Evolutionary conservation across 2,329 filamentous ascomycete species (phyloP), one percentile per base, ranked within the genome.

Genomic region (Trichoderma koningiopsis): DNA sequence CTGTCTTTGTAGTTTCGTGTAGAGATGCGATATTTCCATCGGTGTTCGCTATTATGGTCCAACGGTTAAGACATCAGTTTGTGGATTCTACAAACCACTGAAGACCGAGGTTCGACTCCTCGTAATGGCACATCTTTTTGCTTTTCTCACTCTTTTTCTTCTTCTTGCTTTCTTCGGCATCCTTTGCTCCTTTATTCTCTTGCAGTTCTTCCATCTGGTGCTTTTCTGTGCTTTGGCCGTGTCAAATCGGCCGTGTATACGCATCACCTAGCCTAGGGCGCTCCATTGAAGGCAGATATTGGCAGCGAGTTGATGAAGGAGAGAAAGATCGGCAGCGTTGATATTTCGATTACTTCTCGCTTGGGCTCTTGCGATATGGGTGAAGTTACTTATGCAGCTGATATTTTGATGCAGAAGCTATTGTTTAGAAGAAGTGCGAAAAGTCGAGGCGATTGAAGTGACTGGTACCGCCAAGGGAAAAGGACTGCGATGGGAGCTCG

Each of bases 1-100:
- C 19, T n/a, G 40, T 10, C 40, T n/a, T 43, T 43, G 40, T 43
- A 43, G n/a, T 6, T 10, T 10, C 4, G 16, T n/a, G 16, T 43
- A 43, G 40, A 19, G 19, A 1, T 2, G 6, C 3, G 0, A n/a
- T 43, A 0, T 43, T 7, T 5, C 10, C 40, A 43, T 43, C 40
- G 3, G 40, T n/a, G 6, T 19, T 16, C 61, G 74, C 74, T 74
- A 73, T 71, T 70, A 72, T 75, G 72, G 75, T 76, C 73, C 75
- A 76, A 74, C 72, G 75, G 75, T 75, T 68, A 75, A 74, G 71
- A 76, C 75, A 75, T 72, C 72, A 75, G 72, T 74, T 76, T 76
- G 75, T 76, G 75, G 74, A 60, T 31, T 52, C 68, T 57, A 52
- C 56, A 58, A 75, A 73, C 68, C 74, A 75, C 74, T 75, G 73